A percentile compares a stretch with the other conserved stretches of the same genome.
phyloP scores from a whole-genome alignment of 768 basidiomycete species.

The Trichaptum fuscoviolaceum region DNA sequence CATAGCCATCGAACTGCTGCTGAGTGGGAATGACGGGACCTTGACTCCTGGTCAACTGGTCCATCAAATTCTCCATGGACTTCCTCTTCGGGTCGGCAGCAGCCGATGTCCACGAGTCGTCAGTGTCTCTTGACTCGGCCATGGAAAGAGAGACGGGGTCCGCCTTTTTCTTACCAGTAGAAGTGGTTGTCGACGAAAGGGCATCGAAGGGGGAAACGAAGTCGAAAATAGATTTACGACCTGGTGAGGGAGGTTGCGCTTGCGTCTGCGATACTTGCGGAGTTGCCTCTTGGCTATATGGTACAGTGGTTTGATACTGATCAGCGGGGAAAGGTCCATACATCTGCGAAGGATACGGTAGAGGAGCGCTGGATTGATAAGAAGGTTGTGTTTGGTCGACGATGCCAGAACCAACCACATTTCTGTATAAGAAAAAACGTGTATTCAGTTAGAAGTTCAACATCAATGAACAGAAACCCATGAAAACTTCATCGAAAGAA shows the following conservation, averaged over 20 bases:
- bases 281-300: background rate
- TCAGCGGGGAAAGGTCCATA: constrained; percentile 7
- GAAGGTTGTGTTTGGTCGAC: background rate
- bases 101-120: constrained; percentile 54
- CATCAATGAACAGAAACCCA: background rate
- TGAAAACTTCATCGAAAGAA: background rate
- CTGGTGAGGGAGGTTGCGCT: constrained; percentile 51
- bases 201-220: constrained; percentile 84
- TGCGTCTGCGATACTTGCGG: constrained; percentile 26
- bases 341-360: constrained; percentile 9
- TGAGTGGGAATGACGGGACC: constrained; percentile 30
- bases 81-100: constrained; percentile 62
- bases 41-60: constrained; percentile 56
- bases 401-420: background rate
- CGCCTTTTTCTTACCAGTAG: constrained; percentile 63
- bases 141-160: constrained; percentile 39
- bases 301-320: background rate
- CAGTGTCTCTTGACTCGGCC: constrained; percentile 39
- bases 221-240: constrained; percentile 80
- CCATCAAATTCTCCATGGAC: constrained; percentile 78
- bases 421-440: background rate
- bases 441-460: background rate
- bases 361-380: constrained; percentile 8
- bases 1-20: constrained; percentile 28
- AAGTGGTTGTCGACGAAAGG: constrained; percentile 43